phyloP scores from a whole-genome alignment of 2,329 filamentous ascomycete species.

The Colletotrichum eleusines region DNA sequence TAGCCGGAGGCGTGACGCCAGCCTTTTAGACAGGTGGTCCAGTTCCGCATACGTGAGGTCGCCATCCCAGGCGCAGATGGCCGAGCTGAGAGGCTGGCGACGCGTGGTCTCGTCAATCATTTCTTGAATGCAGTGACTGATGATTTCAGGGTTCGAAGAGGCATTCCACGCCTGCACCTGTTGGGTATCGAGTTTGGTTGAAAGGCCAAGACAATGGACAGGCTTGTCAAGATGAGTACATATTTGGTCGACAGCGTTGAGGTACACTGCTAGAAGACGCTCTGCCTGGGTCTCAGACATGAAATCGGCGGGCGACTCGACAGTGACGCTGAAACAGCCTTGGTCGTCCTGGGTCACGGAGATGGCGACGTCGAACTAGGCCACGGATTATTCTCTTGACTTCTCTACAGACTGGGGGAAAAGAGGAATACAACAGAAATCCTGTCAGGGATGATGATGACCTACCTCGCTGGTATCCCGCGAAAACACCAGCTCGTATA shows the following conservation, averaged over 20 bases:
- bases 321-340: not conserved
- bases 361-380: conserved; percentile 21
- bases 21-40: conserved; percentile 37
- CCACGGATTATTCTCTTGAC: no score
- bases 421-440: no score
- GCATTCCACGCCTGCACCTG: conserved; percentile 24
- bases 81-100: conserved; percentile 11
- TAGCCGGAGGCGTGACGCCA: conserved; percentile 39
- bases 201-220: not conserved
- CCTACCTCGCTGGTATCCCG: conserved; percentile 33
- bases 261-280: not conserved
- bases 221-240: not conserved
- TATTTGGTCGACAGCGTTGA: not conserved
- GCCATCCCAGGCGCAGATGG: conserved; percentile 45
- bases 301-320: conserved; percentile 22
- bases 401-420: no score
- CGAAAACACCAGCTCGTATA: not conserved
- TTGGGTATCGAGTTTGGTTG: conserved; percentile 9
- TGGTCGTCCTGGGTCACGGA: conserved; percentile 18
- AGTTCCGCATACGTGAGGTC: conserved; percentile 43
- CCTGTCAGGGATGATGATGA: no score
- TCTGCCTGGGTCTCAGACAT: conserved; percentile 23
- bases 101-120: conserved; percentile 16
- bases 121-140: conserved; percentile 25
- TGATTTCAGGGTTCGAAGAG: conserved; percentile 11